A percentile compares a stretch with the other conserved stretches of the same genome.
Conservation (phyloP, 1,284 basidiomycete genomes). For the Tilletia horrida region DNA sequence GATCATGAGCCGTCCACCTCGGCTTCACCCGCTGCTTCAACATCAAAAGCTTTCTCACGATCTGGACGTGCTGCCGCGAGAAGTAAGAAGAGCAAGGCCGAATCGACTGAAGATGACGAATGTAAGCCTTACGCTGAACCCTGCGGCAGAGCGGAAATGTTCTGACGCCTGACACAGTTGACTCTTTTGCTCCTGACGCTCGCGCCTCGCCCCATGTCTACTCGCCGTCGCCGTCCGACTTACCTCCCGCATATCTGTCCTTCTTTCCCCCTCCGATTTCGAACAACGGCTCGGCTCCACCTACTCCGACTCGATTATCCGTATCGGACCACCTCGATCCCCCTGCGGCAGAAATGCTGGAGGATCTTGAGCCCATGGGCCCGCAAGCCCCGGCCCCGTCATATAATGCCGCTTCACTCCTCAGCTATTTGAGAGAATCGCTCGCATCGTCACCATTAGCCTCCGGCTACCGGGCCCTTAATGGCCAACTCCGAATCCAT, state of each 20-base stretch:
- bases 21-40: not conserved
- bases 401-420: slow-evolving; percentile 8
- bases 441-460: slow-evolving; percentile 14
- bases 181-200: slow-evolving; percentile 10
- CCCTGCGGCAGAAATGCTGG: not conserved
- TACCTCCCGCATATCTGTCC: too few species aligned
- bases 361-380: not conserved
- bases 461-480: slow-evolving; percentile 25
- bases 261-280: too few species aligned
- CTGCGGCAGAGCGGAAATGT: too few species aligned
- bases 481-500: slow-evolving; percentile 34
- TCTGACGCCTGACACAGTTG: slow-evolving; percentile 16
- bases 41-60: not conserved
- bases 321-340: not conserved
- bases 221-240: not conserved
- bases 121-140: slow-evolving; percentile 8
- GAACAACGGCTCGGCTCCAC: too few species aligned
- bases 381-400: slow-evolving; percentile 12
- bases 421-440: slow-evolving; percentile 5
- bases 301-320: not conserved
- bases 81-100: not conserved
- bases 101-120: not conserved
- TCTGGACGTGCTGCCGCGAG: not conserved
- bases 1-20: not conserved
- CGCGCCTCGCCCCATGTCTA: not conserved